Base-by-base conservation (phyloP, 140 eudicot species). In the Flaveria floridana region DNA sequence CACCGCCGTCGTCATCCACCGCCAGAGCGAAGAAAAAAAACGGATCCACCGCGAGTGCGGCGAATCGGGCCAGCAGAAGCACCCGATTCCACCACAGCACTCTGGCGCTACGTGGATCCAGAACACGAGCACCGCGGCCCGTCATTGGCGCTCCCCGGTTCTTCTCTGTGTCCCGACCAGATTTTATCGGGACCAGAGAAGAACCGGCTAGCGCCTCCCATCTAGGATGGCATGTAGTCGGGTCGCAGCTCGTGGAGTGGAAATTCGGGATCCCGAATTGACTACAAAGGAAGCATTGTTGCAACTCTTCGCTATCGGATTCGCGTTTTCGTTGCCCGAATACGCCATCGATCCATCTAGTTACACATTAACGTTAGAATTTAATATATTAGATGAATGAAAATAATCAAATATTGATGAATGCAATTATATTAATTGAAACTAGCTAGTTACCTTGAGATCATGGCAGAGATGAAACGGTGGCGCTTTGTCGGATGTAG, bases 11-110 rank as follows among this genome's bases (percentile, higher is more conserved):
- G n/a, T 83, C 83, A 18, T 83, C 79, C 30, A 87, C 66, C 21
- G 97, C 90, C 15, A 93, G 55, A 2, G 94, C 88, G 58, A 86
- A 86, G 53, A 93, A 87, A 84, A 93, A 93, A 23, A 93, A 81
- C 10, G 98, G 98, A 78, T 93, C 98, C 6, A 90, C 86, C 39
- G 94, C 96, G 73, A 93, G 56, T 21, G 98, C 88, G 51, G 82
- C 71, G 7, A 85, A 88, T 30, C 98, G 97, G 26, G 96, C 88
- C 65, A 93, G 55, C 14, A 93, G 72, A 21, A 86, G 67, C 42
- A 78, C 76, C 48, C 90, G 47, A 79, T 86, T 93, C 87, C 86
- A 84, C 76, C 85, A 13, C 80, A 73, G 75, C 71, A 90, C 89
- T 42, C 70, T 62, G 50, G 84, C 74, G 79, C 86, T 93, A 15